Evolutionary conservation across 2,329 filamentous ascomycete genomes (phyloP).

Genomic region (Colletotrichum lini): DNA sequence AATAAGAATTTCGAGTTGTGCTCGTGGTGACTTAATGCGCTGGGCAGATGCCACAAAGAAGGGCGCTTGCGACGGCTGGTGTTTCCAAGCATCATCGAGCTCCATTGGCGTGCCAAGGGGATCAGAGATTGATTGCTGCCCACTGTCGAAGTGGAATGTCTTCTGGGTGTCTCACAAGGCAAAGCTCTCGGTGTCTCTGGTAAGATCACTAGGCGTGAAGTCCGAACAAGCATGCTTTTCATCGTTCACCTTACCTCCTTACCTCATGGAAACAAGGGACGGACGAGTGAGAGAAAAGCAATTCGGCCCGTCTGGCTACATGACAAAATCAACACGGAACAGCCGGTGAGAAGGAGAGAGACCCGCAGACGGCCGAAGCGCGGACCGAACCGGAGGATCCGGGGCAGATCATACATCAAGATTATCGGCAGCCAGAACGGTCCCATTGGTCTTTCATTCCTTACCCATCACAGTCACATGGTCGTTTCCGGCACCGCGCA

Average conservation of each 20-base stretch:
- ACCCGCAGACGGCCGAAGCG: too few relatives aligned
- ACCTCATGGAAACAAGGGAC: background rate
- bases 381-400: too few relatives aligned
- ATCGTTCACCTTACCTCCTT: background rate
- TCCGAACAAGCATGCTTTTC: background rate
- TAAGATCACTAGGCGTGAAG: slow-evolving; percentile 1
- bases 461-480: too few relatives aligned
- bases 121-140: background rate
- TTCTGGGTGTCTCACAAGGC: background rate
- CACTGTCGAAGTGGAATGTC: too few relatives aligned
- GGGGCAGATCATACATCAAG: too few relatives aligned
- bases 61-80: background rate
- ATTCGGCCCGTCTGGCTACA: too few relatives aligned
- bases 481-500: background rate
- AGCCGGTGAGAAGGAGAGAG: too few relatives aligned
- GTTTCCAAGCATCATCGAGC: background rate
- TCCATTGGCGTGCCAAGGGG: background rate
- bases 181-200: background rate
- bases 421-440: too few relatives aligned
- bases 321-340: too few relatives aligned
- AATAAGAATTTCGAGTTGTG: background rate
- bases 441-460: too few relatives aligned
- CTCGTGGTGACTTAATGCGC: slow-evolving; percentile 5
- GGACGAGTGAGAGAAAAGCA: too few relatives aligned
- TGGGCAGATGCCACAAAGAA: slow-evolving; percentile 20